Percentiles rank a stretch among this genome's conserved stretches.
phyloP scores from a whole-genome alignment of 768 basidiomycete species.

The Boletus rubescentipes region DNA sequence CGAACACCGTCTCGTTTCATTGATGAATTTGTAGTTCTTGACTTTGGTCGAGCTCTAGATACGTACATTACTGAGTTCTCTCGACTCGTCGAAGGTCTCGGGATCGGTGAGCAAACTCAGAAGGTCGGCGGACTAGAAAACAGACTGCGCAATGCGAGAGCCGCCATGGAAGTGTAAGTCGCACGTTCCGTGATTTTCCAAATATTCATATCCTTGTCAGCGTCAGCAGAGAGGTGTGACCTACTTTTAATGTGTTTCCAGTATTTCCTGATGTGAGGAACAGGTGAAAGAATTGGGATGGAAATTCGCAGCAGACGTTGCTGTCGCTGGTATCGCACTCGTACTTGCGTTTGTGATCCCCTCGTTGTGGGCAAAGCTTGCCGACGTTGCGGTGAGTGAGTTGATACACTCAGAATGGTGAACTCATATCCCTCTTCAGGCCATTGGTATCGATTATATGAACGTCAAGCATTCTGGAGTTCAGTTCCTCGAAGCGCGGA shows the following conservation, averaged over 20 bases:
- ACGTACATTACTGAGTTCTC: conserved; percentile 16
- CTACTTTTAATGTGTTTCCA: not conserved
- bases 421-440: not conserved
- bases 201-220: conserved; percentile 6
- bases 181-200: not conserved
- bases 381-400: conserved; percentile 1
- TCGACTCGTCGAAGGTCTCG: conserved; percentile 7
- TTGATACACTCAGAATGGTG: not conserved
- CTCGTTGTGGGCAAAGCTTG: conserved; percentile 7
- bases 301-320: conserved; percentile 10
- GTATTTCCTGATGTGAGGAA: not conserved
- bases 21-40: conserved; percentile 4
- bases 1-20: no score
- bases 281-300: conserved; percentile 17
- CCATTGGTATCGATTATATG: conserved; percentile 2
- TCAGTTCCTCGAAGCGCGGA: conserved; percentile 6
- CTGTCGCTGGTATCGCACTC: conserved; percentile 13
- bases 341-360: conserved; percentile 16
- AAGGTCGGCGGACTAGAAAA: conserved; percentile 4
- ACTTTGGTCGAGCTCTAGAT: conserved; percentile 16
- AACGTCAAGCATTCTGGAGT: conserved; percentile 3
- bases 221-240: conserved; percentile 14
- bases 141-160: conserved; percentile 2
- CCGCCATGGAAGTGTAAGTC: conserved; percentile 18
- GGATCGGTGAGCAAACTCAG: not conserved